These are phyloP conservation scores for Haberlea rhodopensis DNA, from an alignment of 257 asterid species.

Conservation along the genomic window DNA sequence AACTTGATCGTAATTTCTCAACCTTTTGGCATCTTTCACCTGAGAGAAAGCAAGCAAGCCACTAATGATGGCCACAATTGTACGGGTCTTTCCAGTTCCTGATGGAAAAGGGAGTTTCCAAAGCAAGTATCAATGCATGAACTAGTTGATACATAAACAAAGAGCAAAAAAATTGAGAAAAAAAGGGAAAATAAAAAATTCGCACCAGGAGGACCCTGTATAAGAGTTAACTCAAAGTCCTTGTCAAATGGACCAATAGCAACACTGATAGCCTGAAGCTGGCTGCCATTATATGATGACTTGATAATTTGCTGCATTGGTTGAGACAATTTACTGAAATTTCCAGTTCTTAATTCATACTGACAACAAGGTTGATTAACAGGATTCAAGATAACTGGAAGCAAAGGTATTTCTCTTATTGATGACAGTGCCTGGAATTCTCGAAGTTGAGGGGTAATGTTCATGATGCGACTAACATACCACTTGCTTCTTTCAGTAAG, in stretches of 20 bases:
- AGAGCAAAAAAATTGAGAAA: conserved; percentile 6
- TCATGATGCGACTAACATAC: conserved; percentile 80
- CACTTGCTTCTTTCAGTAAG: conserved; percentile 92
- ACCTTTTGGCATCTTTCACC: conserved; percentile 48
- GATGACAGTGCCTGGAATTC: conserved; percentile 97
- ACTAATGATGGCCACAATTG: conserved; percentile 85
- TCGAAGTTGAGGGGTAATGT: conserved; percentile 94
- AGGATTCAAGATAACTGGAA: conserved; percentile 84
- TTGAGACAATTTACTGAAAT: conserved; percentile 52
- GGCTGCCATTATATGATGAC: conserved; percentile 77
- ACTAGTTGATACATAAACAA: conserved; percentile 11
- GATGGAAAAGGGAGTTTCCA: conserved; percentile 26
- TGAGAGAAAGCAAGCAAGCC: conserved; percentile 70
- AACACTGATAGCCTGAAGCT: conserved; percentile 79
- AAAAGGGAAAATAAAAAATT: conserved; percentile 19
- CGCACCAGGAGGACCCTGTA: conserved; percentile 99
- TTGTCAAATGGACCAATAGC: conserved; percentile 67
- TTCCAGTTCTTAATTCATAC: conserved; percentile 40
- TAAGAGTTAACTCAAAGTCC: conserved; percentile 72
- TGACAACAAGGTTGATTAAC: conserved; percentile 42
- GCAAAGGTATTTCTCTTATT: conserved; percentile 80
- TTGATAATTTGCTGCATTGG: conserved; percentile 65
- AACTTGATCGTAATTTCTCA: conserved; percentile 37
- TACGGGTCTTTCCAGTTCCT: conserved; percentile 98
- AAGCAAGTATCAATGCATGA: conserved; percentile 19